Percentiles rank a stretch among this genome's conserved stretches.
Conservation (phyloP, 805 yeast species). For the Kodamaea kakaduensis region DNA sequence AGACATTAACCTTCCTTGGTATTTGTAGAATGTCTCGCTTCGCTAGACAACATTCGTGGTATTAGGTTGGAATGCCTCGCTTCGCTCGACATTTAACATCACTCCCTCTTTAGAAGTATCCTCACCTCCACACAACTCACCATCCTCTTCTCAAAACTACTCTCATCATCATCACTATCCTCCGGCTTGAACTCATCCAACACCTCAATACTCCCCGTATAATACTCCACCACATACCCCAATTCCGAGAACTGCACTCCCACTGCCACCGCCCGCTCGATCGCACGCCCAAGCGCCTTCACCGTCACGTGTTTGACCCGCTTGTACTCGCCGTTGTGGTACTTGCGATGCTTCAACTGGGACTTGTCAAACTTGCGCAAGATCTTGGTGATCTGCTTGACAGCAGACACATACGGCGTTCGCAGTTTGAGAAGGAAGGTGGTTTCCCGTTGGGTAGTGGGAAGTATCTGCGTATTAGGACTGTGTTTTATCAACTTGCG, state of each 20-base stretch:
- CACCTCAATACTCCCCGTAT: constrained; percentile 64
- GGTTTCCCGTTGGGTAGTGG: constrained; percentile 41
- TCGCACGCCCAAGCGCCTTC: constrained; percentile 70
- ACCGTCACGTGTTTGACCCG: constrained; percentile 48
- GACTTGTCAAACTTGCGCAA: constrained; percentile 40
- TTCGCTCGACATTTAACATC: too few species aligned
- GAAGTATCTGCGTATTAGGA: constrained; percentile 42
- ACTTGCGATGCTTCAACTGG: constrained; percentile 18
- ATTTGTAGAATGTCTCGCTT: too few species aligned
- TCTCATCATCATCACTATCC: constrained; percentile 24
- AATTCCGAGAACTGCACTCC: constrained; percentile 57
- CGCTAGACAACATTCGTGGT: too few species aligned
- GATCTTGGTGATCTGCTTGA: constrained; percentile 58
- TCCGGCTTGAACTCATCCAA: constrained; percentile 57
- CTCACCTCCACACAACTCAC: constrained; percentile 47
- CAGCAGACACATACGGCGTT: constrained; percentile 71
- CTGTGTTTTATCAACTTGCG: constrained; percentile 53
- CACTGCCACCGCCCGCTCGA: constrained; percentile 58
- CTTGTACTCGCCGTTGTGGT: constrained; percentile 32
- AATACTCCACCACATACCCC: constrained; percentile 51
- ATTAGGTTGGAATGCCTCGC: too few species aligned
- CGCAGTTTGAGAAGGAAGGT: constrained; percentile 55
- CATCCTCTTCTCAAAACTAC: constrained; percentile 37
- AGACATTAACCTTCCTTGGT: too few species aligned
- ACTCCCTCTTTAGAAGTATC: constrained; percentile 27